Conservation (phyloP, 768 basidiomycete species). For the Boletus pseudo-olivaceus region DNA sequence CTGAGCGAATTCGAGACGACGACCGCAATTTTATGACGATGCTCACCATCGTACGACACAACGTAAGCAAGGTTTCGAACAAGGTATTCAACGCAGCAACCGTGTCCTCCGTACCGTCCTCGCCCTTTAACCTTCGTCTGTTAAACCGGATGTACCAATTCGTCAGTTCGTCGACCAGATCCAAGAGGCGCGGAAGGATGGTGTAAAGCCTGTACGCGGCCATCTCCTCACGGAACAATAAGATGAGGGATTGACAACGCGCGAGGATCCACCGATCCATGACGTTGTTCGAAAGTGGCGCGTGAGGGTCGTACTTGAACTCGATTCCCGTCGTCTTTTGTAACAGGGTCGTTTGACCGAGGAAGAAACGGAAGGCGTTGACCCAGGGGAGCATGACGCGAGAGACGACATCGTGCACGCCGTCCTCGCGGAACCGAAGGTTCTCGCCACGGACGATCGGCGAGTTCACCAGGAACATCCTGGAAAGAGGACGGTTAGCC, state of each 20-base stretch:
- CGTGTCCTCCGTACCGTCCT: conserved; percentile 87
- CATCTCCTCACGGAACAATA: conserved; percentile 91
- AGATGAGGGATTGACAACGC: conserved; percentile 95
- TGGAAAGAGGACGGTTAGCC: conserved; percentile 24
- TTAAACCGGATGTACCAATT: conserved; percentile 99
- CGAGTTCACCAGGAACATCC: conserved; percentile 98
- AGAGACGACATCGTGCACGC: conserved; percentile 93
- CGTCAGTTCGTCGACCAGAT: conserved; percentile 92
- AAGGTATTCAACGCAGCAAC: conserved; percentile 87
- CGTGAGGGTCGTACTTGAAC: conserved; percentile 87
- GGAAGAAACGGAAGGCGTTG: conserved; percentile 98
- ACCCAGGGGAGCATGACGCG: conserved; percentile 98
- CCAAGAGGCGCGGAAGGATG: conserved; percentile 90
- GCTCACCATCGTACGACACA: conserved; percentile 91
- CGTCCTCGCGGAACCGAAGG: conserved; percentile 95
- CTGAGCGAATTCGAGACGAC: neutral
- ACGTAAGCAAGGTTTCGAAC: conserved; percentile 91
- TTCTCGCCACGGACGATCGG: conserved; percentile 98
- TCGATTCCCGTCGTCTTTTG: conserved; percentile 74
- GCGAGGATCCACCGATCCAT: conserved; percentile 99
- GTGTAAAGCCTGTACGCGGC: conserved; percentile 96
- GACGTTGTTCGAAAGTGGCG: conserved; percentile 80
- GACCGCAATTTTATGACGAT: neutral
- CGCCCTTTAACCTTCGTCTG: conserved; percentile 91
- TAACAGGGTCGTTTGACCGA: conserved; percentile 86